Base-by-base conservation (phyloP, 2,329 filamentous ascomycete species). In the Didymella sp. region DNA sequence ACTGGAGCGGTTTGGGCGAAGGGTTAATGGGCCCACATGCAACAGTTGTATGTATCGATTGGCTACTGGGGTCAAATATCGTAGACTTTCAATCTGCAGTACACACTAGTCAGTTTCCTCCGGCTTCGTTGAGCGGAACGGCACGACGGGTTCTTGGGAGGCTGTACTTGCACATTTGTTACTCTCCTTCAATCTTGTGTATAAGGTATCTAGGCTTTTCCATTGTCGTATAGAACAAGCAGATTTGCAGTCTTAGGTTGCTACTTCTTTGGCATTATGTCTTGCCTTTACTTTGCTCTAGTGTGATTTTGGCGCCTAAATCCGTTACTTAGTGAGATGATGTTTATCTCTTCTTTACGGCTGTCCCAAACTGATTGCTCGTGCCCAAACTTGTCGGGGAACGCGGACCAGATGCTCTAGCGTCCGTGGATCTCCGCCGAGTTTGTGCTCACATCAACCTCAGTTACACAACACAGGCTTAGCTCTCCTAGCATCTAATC, bases 41-140 rank as follows among this genome's bases (percentile, higher is more conserved):
- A 72, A 68, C 63, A 69, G 47, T 65, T 73, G 69, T 70, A 71
- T 73, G 72, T 73, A 71, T 73, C 58, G 63, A 62, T 75, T 72
- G 72, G 71, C 65, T 68, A 72, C 60, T 60, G 66, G 49, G 61
- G 61, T 66, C 53, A 62, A 64, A 60, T 56, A 56, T 68, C 66
- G 64, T 64, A 70, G 70, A 72, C 58, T 69, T 65, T 67, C 73
- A 73, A 73, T 74, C 64, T 56, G 60, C 64, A 69, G 68, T 67
- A 68, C 63, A 65, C 59, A 66, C 63, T 56, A 68, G 61, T 54
- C 60, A 58, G 59, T 45, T 55, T 58, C 61, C 56, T 54, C 59
- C 59, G 50, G 60, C 52, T 51, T 47, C 37, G 55, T 52, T 58
- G 53, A 43, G 58, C 52, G 58, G 62, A 61, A 58, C 56, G 64